Base-by-base conservation (phyloP, 768 basidiomycete species). In the Suillus occidentalis region DNA sequence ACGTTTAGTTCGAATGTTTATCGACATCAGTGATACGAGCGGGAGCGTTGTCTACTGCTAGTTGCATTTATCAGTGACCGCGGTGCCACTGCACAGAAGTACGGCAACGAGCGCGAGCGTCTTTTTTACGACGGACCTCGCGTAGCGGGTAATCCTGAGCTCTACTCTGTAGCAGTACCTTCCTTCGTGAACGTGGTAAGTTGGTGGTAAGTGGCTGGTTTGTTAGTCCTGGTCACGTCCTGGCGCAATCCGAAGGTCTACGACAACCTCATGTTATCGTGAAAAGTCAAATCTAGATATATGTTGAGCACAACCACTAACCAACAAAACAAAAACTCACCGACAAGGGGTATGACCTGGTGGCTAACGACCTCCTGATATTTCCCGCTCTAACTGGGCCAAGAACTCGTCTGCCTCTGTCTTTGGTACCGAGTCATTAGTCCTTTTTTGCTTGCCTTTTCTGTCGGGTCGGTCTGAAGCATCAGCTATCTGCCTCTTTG, bases 331-430 rank as follows among this genome's bases (percentile, higher is more conserved):
- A 42, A 3, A 42, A 20, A 59, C 57, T 20, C 25, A 20, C 57
- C 39, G 39, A 42, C n/a, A 1, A 62, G 18, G 28, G 56, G 22
- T n/a, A 39, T 37, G 37, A 16, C 8, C 31, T 36, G 7, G 42
- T 8, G 16, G 34, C 37, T 31, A 64, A 67, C 72, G 76, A 63
- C 72, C 68, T 65, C 72, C 69, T 43, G 85, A 72, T 49, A 92
- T 85, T 52, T 91, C 89, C 53, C 80, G 77, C 74, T 90, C 88
- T 14, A 92, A 78, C 63, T 84, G 81, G 14, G 89, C 86, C 61
- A 92, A 72, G 70, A 92, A 92, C 34, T 77, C 78, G 65, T 91
- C 90, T 1, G 90, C 89, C 25, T 82, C 82, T 31, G 58, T 59
- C 56, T 75, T 70, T 13, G 71, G 69, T 31, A 50, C 47, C 4